Conservation (phyloP, 768 basidiomycete genomes). For the Amanita rubescens region DNA sequence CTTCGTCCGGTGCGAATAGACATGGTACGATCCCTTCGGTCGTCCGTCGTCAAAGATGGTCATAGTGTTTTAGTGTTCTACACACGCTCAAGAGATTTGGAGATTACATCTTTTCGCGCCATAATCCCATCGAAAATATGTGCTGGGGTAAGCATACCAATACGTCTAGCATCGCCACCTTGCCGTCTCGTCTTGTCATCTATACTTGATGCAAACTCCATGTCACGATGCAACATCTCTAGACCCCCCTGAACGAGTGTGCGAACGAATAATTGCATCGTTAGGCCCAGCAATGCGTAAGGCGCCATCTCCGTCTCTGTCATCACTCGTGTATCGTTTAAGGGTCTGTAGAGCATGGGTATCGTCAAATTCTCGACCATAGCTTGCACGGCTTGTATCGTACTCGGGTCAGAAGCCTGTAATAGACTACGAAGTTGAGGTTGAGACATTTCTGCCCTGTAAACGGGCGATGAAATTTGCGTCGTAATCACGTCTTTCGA, state of each 20-base stretch:
- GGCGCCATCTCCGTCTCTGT: slow-evolving; percentile 33
- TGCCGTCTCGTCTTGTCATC: slow-evolving; percentile 10
- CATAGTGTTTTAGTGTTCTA: not conserved
- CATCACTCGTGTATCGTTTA: slow-evolving; percentile 18
- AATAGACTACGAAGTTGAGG: not conserved
- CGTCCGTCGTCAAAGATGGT: too few relatives aligned
- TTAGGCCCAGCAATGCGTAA: slow-evolving; percentile 31
- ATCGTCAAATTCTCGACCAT: not conserved
- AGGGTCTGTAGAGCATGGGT: slow-evolving; percentile 13
- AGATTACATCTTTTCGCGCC: slow-evolving; percentile 4
- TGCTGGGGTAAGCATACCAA: slow-evolving; percentile 31
- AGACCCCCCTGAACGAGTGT: slow-evolving; percentile 30
- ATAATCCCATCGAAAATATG: slow-evolving; percentile 37
- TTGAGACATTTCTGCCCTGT: not conserved
- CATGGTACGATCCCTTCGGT: too few relatives aligned
- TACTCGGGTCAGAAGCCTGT: not conserved
- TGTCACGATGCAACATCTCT: slow-evolving; percentile 10
- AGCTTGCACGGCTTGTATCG: not conserved
- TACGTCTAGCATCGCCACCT: slow-evolving; percentile 10
- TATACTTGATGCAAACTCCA: slow-evolving; percentile 14
- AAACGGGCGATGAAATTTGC: not conserved
- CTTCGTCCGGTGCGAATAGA: too few relatives aligned
- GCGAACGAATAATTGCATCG: slow-evolving; percentile 26
- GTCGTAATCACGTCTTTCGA: not conserved
- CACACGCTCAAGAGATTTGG: not conserved